A percentile compares a stretch with the other conserved stretches of the same genome.
phyloP scores from a whole-genome alignment of 257 asterid species.

The Solanum etuberosum region DNA sequence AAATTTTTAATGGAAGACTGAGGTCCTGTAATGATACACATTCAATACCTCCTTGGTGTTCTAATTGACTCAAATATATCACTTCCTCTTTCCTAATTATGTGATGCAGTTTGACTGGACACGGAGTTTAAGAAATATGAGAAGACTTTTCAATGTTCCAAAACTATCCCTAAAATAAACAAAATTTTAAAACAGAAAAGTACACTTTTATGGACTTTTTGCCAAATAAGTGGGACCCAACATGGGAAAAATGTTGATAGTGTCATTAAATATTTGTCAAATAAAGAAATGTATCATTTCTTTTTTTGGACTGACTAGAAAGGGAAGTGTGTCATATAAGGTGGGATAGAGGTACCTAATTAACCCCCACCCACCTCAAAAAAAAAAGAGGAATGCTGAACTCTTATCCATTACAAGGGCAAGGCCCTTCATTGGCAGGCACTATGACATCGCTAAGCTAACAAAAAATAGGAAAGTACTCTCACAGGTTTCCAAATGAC shows the following conservation, averaged over 20 bases:
- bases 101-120: neutral
- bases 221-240: neutral
- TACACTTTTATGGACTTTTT: neutral
- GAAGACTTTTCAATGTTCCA: neutral
- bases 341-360: neutral
- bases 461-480: neutral
- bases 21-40: neutral
- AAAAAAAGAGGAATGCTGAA: neutral
- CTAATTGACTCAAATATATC: neutral
- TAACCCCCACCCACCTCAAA: neutral
- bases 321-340: neutral
- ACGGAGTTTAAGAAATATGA: neutral
- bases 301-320: neutral
- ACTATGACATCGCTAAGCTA: neutral
- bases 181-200: neutral
- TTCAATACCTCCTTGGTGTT: neutral
- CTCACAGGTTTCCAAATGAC: neutral
- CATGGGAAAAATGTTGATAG: neutral
- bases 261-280: neutral
- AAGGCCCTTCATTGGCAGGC: neutral
- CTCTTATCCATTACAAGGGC: neutral
- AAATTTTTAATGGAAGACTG: neutral
- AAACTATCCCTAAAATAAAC: neutral
- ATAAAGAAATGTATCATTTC: neutral
- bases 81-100: neutral